A percentile compares a stretch with the other conserved stretches of the same genome.
Conservation (phyloP, 176 grass and related monocot genomes). For the Cocos nucifera region DNA sequence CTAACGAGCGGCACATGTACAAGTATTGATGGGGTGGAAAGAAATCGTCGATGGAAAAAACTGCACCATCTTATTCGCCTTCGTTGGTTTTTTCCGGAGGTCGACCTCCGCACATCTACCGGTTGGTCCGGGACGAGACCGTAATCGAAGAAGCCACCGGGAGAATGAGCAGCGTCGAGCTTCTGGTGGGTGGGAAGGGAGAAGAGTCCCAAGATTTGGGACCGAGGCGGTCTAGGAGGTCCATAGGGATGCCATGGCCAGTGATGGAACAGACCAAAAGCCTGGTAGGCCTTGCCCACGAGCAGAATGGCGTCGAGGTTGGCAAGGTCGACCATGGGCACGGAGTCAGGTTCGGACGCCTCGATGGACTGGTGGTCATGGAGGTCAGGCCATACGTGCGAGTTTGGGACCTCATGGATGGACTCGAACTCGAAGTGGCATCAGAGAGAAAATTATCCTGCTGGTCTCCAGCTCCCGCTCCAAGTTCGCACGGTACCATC, state of each 20-base stretch:
- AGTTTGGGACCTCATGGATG: not conserved
- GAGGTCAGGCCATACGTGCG: not conserved
- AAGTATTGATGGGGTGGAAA: too few species aligned
- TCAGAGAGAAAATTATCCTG: too few species aligned
- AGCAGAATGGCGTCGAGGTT: not conserved
- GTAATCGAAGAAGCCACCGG: not conserved
- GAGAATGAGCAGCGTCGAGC: not conserved
- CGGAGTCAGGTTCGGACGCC: not conserved
- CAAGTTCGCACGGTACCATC: too few species aligned
- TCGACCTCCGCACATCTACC: too few species aligned
- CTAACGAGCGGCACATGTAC: too few species aligned
- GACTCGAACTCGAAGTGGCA: not conserved
- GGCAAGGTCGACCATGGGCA: constrained; percentile 16
- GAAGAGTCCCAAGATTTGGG: not conserved
- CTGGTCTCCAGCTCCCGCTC: too few species aligned
- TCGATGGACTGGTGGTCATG: not conserved
- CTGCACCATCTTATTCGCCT: too few species aligned
- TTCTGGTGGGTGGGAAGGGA: constrained; percentile 9
- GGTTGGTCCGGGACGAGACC: not conserved
- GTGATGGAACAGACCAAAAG: constrained; percentile 10
- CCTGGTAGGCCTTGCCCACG: constrained; percentile 1
- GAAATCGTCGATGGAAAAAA: too few species aligned
- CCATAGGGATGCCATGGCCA: constrained; percentile 1
- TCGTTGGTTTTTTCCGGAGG: too few species aligned
- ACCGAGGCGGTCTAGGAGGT: constrained; percentile 1